Conservation (phyloP, 495 filamentous ascomycete species). For the Neurospora sublineolata region DNA sequence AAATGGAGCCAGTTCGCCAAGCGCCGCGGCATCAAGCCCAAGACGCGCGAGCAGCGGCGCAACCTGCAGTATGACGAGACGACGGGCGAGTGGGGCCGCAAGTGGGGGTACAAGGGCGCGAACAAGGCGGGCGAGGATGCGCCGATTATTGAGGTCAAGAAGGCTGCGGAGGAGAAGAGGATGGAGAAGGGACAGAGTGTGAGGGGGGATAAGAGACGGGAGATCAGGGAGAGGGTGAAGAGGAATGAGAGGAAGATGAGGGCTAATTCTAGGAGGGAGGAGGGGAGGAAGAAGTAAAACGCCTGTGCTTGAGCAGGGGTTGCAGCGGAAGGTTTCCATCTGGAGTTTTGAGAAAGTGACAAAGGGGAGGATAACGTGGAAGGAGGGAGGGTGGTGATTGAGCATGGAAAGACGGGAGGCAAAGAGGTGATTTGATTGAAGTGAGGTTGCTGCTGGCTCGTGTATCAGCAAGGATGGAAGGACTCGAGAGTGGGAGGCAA, state of each 20-base stretch:
- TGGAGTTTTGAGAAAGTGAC: too few relatives aligned
- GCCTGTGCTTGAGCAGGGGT: too few relatives aligned
- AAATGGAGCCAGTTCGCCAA: constrained; percentile 92
- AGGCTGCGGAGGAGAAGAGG: constrained; percentile 47
- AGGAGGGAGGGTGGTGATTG: neutral
- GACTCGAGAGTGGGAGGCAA: neutral
- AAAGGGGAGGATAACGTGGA: neutral
- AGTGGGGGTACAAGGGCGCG: constrained; percentile 83
- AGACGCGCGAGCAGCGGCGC: constrained; percentile 49
- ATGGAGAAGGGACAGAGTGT: constrained; percentile 39
- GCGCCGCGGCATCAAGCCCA: constrained; percentile 87
- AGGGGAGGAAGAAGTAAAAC: constrained; percentile 24
- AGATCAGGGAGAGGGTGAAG: constrained; percentile 52
- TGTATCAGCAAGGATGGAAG: neutral
- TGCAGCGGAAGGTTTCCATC: too few relatives aligned
- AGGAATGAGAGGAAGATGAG: constrained; percentile 59
- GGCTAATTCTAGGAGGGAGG: constrained; percentile 48
- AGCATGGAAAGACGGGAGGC: neutral
- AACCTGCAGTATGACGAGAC: constrained; percentile 77
- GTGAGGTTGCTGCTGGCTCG: neutral
- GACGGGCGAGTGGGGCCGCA: constrained; percentile 76
- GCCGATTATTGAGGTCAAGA: constrained; percentile 86
- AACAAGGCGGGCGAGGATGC: constrained; percentile 56
- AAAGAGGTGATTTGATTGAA: neutral
- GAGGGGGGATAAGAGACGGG: constrained; percentile 48